Evolutionary conservation across 2,329 filamentous ascomycete species (phyloP), one percentile per base, ranked within the genome.

Genomic region (Ophiostoma populinum): DNA sequence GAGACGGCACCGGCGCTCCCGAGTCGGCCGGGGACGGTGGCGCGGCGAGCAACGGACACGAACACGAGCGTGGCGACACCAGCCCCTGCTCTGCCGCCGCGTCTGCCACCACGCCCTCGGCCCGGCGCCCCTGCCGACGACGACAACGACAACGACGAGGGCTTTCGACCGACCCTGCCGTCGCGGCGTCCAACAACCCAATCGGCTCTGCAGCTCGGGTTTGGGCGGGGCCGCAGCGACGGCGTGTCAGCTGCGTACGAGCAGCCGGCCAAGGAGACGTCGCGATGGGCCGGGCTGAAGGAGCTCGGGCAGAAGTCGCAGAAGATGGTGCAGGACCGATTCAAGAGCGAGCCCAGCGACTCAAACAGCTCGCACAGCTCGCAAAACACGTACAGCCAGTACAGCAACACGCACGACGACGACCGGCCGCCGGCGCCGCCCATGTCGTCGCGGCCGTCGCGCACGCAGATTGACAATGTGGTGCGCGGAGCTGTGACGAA

Each of bases 361-460:
- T n/a, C n/a, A n/a, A n/a, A n/a, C n/a, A n/a, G n/a, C n/a, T n/a
- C n/a, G n/a, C n/a, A n/a, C n/a, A n/a, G n/a, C n/a, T n/a, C n/a
- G n/a, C n/a, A n/a, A n/a, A n/a, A n/a, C n/a, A n/a, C n/a, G n/a
- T n/a, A n/a, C n/a, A n/a, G n/a, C n/a, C 12, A 19, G 24, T 19
- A 22, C 17, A 35, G 27, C 32, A 26, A 25, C 7, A 27, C 34
- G 4, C 35, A 32, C 37, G 32, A 39, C 37, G 32, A 42, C 15
- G 55, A 61, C 15, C 53, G 49, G 4, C 64, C 69, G 13, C 68
- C 68, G 5, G 65, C 66, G 0, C 49, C 70, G 10, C 68, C 68
- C 0, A 29, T 66, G 5, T 54, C 57, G 16, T 68, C 66, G 17
- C 61, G 67, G 5, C 69, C 69, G 2, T 62, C 62, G 3, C 47